Percentiles rank a stretch among this genome's conserved stretches.
Evolutionary conservation across 768 basidiomycete genomes (phyloP).

Genomic region (Naganishia vaughanmartiniae): DNA sequence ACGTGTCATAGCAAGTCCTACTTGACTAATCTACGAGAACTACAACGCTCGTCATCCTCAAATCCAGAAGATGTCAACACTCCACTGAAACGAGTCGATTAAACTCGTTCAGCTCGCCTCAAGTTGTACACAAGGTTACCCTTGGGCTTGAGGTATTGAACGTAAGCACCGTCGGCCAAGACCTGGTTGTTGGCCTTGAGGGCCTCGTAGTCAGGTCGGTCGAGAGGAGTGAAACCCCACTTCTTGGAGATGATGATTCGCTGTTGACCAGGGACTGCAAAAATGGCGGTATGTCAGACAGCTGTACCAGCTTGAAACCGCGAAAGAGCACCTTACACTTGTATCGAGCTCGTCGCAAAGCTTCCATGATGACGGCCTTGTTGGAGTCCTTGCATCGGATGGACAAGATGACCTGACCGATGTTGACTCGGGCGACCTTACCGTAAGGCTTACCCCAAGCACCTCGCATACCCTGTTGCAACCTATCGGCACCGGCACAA

Average conservation of each 20-base stretch:
- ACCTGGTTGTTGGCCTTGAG: constrained; percentile 88
- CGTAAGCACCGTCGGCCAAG: constrained; percentile 89
- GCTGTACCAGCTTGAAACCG: constrained; percentile 1
- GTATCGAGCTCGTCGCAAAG: constrained; percentile 94
- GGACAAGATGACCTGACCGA: constrained; percentile 88
- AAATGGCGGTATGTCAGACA: neutral
- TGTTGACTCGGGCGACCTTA: constrained; percentile 80
- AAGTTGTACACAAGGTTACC: constrained; percentile 83
- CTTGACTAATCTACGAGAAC: constrained; percentile 16
- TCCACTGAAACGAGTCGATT: constrained; percentile 11
- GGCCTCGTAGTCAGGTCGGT: constrained; percentile 79
- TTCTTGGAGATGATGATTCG: constrained; percentile 61
- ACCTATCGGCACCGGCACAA: constrained; percentile 91
- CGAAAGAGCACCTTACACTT: constrained; percentile 79
- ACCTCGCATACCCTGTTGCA: constrained; percentile 80
- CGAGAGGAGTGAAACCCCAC: constrained; percentile 98
- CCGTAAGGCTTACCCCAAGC: constrained; percentile 98
- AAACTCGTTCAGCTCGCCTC: constrained; percentile 24
- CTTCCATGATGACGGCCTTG: constrained; percentile 86
- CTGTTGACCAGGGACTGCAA: neutral
- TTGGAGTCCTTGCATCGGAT: constrained; percentile 89
- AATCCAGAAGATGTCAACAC: neutral
- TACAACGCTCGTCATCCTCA: constrained; percentile 11
- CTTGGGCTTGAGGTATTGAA: constrained; percentile 79
- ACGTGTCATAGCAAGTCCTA: constrained; percentile 22